These are phyloP conservation scores for Olyra latifolia DNA, from an alignment of 176 grass and related monocot genomes.

Conservation along the genomic window DNA sequence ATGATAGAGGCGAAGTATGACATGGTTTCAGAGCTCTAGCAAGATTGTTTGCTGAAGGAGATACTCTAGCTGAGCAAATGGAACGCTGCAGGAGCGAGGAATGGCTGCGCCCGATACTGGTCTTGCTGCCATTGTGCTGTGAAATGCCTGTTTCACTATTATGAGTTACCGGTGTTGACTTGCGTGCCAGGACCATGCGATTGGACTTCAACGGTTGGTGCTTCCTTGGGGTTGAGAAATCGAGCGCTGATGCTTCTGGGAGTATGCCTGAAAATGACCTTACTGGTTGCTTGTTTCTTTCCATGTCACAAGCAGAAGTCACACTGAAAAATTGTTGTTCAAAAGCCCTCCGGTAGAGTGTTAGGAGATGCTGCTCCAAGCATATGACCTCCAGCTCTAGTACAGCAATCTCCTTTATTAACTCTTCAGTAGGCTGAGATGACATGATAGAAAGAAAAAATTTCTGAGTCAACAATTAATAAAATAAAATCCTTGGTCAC, in stretches of 20 bases:
- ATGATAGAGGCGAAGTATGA: conserved; percentile 70
- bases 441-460: conserved; percentile 26
- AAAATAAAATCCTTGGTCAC: neutral
- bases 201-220: conserved; percentile 40
- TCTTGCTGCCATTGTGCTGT: conserved; percentile 30
- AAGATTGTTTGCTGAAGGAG: conserved; percentile 67
- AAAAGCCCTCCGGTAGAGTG: conserved; percentile 75
- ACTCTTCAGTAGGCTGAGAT: conserved; percentile 64
- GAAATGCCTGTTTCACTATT: conserved; percentile 29
- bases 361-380: conserved; percentile 86
- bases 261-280: conserved; percentile 44
- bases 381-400: conserved; percentile 93
- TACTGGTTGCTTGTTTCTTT: conserved; percentile 21
- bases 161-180: conserved; percentile 42
- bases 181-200: conserved; percentile 44
- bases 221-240: conserved; percentile 49
- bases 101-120: conserved; percentile 61
- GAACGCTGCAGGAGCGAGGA: conserved; percentile 75
- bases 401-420: conserved; percentile 91
- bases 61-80: conserved; percentile 69
- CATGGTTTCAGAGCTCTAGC: conserved; percentile 76
- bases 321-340: conserved; percentile 51
- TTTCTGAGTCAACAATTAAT: conserved; percentile 8
- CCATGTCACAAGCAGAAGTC: conserved; percentile 25
- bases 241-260: conserved; percentile 33